phyloP scores from a whole-genome alignment of 1,284 basidiomycete species.

The Melanopsichium pennsylvanicum region DNA sequence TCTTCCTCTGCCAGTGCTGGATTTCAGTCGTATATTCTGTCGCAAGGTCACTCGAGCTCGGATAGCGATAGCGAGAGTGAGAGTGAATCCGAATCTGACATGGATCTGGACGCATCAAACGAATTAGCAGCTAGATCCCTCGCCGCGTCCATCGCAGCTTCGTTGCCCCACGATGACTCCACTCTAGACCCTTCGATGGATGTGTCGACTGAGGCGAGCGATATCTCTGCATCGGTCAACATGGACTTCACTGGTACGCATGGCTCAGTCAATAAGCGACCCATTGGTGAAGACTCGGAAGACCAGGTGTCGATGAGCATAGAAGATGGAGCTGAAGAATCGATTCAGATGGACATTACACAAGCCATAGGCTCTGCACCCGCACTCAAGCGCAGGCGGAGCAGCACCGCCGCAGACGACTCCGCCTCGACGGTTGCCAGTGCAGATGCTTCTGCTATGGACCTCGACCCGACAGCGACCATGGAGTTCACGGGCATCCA shows the following conservation, averaged over 20 bases:
- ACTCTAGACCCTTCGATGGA: constrained; percentile 29
- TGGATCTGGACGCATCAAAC: constrained; percentile 38
- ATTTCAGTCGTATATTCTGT: constrained; percentile 37
- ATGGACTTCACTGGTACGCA: constrained; percentile 48
- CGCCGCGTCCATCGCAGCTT: constrained; percentile 41
- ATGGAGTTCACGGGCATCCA: constrained; percentile 49
- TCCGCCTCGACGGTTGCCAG: constrained; percentile 18
- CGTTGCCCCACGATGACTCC: constrained; percentile 40
- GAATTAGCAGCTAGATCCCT: constrained; percentile 34
- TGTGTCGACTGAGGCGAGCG: constrained; percentile 10
- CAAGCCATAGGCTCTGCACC: constrained; percentile 25
- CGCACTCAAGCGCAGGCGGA: constrained; percentile 31
- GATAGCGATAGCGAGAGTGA: constrained; percentile 42
- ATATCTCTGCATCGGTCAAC: constrained; percentile 19
- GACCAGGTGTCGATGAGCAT: constrained; percentile 23
- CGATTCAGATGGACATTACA: constrained; percentile 40
- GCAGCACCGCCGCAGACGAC: constrained; percentile 27
- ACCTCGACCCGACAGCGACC: constrained; percentile 30
- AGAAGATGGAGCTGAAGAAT: constrained; percentile 16
- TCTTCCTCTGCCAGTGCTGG: constrained; percentile 31
- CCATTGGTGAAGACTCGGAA: constrained; percentile 16
- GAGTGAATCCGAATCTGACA: constrained; percentile 38
- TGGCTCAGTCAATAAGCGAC: constrained; percentile 35
- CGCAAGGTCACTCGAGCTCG: constrained; percentile 28
- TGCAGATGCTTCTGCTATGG: constrained; percentile 18